These are phyloP conservation scores for Zygosaccharomyces gambellarensis DNA, from an alignment of 805 yeast species.

Conservation along the genomic window DNA sequence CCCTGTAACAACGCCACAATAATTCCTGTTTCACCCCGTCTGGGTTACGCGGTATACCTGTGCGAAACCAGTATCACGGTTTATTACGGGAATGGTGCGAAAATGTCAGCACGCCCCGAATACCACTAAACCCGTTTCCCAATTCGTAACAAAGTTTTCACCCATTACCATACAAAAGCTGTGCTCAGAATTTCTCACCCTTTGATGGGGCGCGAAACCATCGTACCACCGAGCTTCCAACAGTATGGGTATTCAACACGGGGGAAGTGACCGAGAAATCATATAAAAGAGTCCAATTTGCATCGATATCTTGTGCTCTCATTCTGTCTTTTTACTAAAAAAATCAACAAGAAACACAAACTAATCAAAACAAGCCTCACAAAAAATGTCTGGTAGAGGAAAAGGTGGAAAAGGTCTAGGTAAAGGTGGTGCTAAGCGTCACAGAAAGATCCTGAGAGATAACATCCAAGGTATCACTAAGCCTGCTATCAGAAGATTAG, in stretches of 20 bases:
- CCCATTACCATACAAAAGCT: conserved; percentile 13
- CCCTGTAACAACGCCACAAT: conserved; percentile 4
- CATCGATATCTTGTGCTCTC: background rate
- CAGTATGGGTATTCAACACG: conserved; percentile 10
- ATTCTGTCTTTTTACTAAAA: background rate
- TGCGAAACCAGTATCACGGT: conserved; percentile 20
- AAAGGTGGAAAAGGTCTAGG: conserved; percentile 99
- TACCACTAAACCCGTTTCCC: background rate
- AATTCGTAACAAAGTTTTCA: conserved; percentile 21
- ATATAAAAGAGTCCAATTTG: conserved; percentile 3
- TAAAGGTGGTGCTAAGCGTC: conserved; percentile 99
- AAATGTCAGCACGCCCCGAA: conserved; percentile 12
- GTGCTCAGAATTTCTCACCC: conserved; percentile 19
- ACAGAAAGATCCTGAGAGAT: conserved; percentile 98
- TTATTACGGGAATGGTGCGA: conserved; percentile 22
- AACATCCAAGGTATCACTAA: conserved; percentile 99
- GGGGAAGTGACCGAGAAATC: background rate
- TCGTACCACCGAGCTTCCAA: background rate
- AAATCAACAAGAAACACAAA: conserved; percentile 9
- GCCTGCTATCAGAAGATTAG: conserved; percentile 99
- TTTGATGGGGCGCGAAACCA: conserved; percentile 10
- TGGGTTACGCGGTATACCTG: conserved; percentile 5
- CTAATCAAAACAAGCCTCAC: conserved; percentile 9
- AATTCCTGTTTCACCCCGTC: conserved; percentile 3
- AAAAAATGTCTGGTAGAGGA: conserved; percentile 94